These are phyloP conservation scores for Mortierella sp. DNA, from an alignment of 371 early-diverging fungal genomes.

Conservation along the genomic window DNA sequence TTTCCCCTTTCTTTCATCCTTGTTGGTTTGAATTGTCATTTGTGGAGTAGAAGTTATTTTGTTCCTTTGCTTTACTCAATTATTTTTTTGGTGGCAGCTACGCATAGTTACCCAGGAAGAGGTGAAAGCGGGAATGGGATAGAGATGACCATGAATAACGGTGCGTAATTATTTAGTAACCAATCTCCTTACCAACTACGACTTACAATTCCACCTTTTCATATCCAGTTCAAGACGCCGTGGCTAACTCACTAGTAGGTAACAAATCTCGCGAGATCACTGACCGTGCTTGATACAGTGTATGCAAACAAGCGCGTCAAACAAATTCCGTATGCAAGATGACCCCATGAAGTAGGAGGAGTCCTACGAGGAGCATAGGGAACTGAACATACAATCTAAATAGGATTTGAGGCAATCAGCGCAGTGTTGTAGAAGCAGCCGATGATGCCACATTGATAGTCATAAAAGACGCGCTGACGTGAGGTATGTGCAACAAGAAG, in stretches of 20 bases:
- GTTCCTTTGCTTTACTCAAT: neutral
- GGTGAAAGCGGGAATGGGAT: neutral
- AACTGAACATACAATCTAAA: neutral
- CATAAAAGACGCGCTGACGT: neutral
- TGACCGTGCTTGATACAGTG: neutral
- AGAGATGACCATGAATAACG: neutral
- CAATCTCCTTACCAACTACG: neutral
- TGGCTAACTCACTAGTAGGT: no score
- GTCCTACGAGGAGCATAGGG: neutral
- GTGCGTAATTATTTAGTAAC: neutral
- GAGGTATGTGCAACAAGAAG: neutral
- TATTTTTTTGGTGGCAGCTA: neutral
- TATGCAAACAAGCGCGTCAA: neutral
- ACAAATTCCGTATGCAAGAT: neutral
- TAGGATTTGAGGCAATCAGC: neutral
- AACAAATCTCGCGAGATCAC: no score
- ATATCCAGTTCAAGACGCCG: no score
- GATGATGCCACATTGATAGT: neutral
- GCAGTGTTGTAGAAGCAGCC: neutral
- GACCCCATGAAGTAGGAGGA: neutral
- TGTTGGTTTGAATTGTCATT: neutral
- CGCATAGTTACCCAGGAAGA: neutral
- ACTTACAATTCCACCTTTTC: no score
- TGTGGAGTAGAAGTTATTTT: neutral
- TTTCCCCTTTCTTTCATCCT: neutral